These are phyloP conservation scores for Tetradesmus lagerheimii DNA, from an alignment of 139 green algal genomes.

Conservation along the genomic window DNA sequence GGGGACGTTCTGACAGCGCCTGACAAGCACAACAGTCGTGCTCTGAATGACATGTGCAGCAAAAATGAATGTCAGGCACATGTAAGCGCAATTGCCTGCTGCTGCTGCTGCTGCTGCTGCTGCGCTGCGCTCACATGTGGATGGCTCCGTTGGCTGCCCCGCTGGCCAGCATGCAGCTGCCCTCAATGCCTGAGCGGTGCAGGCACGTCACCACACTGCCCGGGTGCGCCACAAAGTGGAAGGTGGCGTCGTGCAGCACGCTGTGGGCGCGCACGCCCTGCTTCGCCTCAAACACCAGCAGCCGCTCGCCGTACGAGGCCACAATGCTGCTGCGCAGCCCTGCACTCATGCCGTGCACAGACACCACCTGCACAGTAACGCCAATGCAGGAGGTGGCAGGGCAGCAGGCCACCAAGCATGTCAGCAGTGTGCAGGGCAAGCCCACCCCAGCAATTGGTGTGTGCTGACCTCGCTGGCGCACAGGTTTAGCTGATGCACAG, in stretches of 20 bases:
- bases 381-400: too few relatives aligned
- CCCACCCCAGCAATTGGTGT: too few relatives aligned
- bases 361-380: slow-evolving; percentile 20
- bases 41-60: too few relatives aligned
- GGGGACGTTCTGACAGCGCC: too few relatives aligned
- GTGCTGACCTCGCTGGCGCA: too few relatives aligned
- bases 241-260: slow-evolving; percentile 27
- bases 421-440: too few relatives aligned
- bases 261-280: background rate
- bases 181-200: background rate
- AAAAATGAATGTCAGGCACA: too few relatives aligned
- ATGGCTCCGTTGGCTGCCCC: slow-evolving; percentile 11
- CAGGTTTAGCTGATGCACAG: too few relatives aligned
- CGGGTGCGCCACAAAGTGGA: slow-evolving; percentile 34
- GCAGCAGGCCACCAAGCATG: too few relatives aligned
- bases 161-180: slow-evolving; percentile 15
- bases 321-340: slow-evolving; percentile 13
- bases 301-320: slow-evolving; percentile 30
- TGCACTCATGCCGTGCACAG: slow-evolving; percentile 12
- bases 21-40: too few relatives aligned
- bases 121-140: slow-evolving; percentile 26
- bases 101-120: background rate
- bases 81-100: too few relatives aligned
- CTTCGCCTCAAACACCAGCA: slow-evolving; percentile 31
- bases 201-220: slow-evolving; percentile 7